These are phyloP conservation scores for Thielaviopsis musarum DNA, from an alignment of 2,329 filamentous ascomycete species.

Conservation along the genomic window DNA sequence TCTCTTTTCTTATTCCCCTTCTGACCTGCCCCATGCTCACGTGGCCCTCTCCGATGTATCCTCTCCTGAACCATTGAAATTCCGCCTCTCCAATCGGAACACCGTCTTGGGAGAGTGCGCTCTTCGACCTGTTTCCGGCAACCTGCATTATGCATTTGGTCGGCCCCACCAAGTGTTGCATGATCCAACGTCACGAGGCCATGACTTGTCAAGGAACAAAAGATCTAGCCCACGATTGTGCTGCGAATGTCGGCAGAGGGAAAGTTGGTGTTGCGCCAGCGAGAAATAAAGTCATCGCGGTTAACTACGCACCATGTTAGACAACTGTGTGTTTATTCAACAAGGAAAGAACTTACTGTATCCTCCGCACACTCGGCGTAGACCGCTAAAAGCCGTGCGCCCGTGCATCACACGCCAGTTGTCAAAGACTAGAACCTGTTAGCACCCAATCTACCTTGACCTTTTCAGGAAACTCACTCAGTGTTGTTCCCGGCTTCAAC, in stretches of 20 bases:
- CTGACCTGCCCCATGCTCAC: background rate
- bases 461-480: conserved; percentile 39
- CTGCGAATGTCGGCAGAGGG: conserved; percentile 24
- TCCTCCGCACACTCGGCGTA: conserved; percentile 74
- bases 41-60: background rate
- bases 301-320: conserved; percentile 36
- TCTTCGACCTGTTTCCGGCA: background rate
- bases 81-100: background rate
- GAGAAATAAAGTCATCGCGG: conserved; percentile 64
- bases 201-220: background rate
- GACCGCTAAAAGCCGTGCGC: conserved; percentile 64
- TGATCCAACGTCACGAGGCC: background rate
- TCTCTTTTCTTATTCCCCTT: too few species aligned
- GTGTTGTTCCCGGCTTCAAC: conserved; percentile 56
- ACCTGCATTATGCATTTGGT: background rate
- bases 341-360: conserved; percentile 48
- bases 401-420: conserved; percentile 94
- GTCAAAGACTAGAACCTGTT: conserved; percentile 55
- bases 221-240: conserved; percentile 11
- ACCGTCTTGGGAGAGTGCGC: background rate
- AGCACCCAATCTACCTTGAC: background rate
- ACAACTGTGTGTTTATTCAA: background rate
- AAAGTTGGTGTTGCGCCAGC: conserved; percentile 57
- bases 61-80: background rate
- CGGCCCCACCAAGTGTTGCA: background rate